These are phyloP conservation scores for Trifolium pratense DNA, from an alignment of 306 rosid genomes.

Conservation along the genomic window DNA sequence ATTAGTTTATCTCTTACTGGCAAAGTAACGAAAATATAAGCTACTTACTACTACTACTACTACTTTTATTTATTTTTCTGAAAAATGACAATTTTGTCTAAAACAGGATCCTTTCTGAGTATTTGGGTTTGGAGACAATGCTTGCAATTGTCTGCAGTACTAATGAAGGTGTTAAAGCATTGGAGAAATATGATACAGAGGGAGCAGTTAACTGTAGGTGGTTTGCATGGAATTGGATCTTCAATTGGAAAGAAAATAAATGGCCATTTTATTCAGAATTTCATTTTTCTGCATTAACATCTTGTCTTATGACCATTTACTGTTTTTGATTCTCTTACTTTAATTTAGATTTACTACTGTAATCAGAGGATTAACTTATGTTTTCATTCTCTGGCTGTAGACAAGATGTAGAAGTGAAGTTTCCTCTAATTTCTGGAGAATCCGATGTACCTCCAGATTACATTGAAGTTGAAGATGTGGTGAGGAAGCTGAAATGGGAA, in stretches of 20 bases:
- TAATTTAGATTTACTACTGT: conserved; percentile 12
- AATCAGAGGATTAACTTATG: conserved; percentile 5
- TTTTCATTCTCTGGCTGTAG: conserved; percentile 44
- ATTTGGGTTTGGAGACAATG: conserved; percentile 76
- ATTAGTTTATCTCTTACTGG: neutral
- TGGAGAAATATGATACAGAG: conserved; percentile 72
- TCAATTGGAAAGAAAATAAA: conserved; percentile 63
- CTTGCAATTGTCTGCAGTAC: conserved; percentile 82
- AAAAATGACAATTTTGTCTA: conserved; percentile 5
- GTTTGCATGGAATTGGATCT: conserved; percentile 74
- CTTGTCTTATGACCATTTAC: neutral
- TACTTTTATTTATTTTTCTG: conserved; percentile 1
- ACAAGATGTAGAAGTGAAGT: conserved; percentile 58
- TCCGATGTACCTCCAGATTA: conserved; percentile 47
- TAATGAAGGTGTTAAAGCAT: conserved; percentile 62
- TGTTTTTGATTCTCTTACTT: neutral
- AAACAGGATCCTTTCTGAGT: conserved; percentile 79
- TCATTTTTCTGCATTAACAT: neutral
- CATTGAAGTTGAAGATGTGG: conserved; percentile 54
- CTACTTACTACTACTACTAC: neutral
- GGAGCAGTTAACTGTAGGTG: conserved; percentile 62
- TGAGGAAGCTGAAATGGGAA: conserved; percentile 68
- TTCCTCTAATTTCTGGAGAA: conserved; percentile 50
- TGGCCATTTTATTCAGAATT: conserved; percentile 49
- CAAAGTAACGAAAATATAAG: conserved; percentile 9